Evolutionary conservation across 139 green algal species (phyloP), one percentile per base, ranked within the genome.

Genomic region (Chlamydomonas schloesseri): DNA sequence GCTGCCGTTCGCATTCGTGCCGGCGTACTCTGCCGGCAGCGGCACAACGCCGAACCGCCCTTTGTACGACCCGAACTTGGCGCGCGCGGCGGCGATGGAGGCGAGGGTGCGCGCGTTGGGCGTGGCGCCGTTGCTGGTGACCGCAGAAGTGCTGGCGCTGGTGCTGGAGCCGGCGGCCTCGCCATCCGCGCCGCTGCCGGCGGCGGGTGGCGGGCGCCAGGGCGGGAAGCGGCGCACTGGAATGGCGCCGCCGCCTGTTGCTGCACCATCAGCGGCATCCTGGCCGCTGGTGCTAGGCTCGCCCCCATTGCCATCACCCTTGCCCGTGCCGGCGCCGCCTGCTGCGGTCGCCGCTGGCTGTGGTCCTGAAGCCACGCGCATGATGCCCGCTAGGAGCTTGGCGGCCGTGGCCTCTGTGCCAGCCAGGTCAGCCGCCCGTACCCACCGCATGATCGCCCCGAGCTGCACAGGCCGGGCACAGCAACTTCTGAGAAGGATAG

Each of bases 371-470:
- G 79, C 71, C 15, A 83, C 75, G 26, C 80, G 79, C 71, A 90
- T 84, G 33, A 90, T 84, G 73, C 28, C 21, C 18, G 83, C 83
- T 2, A 88, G 60, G 3, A 88, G 73, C 46, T 58, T 74, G 29
- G 83, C 83, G 0, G 83, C 42, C 0, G 62, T 34, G 11, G 62
- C 47, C 72, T 88, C 83, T 1, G 62, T 74, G 20, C 83, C 83
- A 14, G 83, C 72, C n/a, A 89, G 50, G 71, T 89, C 88, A 3
- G 88, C 88, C 1, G 75, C 46, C 0, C 88, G 74, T 24, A 90
- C 87, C 91, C 91, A 94, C 23, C 91, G 86, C 80, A 91, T 88
- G 33, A 94, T 55, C 0, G 90, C 70, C 26, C 91, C 91, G 0
- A 94, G 88, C 42, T 50, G 42, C 42, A 8, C 42, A n/a, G n/a